Evolutionary conservation across 192 early-diverging fungal species (phyloP), one percentile per base, ranked within the genome.

Genomic region (Linnemannia schmuckeri): DNA sequence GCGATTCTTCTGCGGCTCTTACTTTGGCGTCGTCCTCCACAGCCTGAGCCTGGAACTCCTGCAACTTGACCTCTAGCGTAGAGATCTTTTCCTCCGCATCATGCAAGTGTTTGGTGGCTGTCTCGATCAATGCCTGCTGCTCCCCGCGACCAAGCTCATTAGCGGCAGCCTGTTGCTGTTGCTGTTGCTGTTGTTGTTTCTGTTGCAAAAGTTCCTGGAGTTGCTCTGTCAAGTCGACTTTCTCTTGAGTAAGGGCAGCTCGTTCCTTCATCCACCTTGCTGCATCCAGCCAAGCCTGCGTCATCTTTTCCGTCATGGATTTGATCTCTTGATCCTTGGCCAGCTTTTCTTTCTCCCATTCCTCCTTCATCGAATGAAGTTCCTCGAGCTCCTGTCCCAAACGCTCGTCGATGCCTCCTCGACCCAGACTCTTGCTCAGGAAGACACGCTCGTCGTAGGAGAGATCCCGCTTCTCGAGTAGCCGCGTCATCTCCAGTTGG

Each of bases 401-500:
- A 10, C 75, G 75, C 41, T 87, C 85, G 18, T 87, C 85, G 37
- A 87, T 81, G 1, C 78, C 83, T 0, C 83, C 79, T 24, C 83
- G 78, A 41, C 83, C 83, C 22, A 86, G 47, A 70, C 83, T 86
- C 73, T 86, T 86, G 71, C 83, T 86, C 63, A 86, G 24, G 52
- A 87, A 81, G 20, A 49, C 66, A 38, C 79, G 80, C n/a, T 81
- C 88, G 13, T 89, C 85, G 38, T 90, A 88, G 7, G 81, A 82
- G 17, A 89, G 63, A 49, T 80, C 76, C 4, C 82, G 75, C 75
- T 87, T 89, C 33, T 87, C 85, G 15, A 82, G 72, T 24, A 87
- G 55, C 41, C 94, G 89, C 2, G 91, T 92, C 61, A 80, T 78
- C n/a, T 92, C 89, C 41, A 92, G 76, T 27, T 92, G 90, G 0